Base-by-base conservation (phyloP, 495 filamentous ascomycete genomes). In the Hypoxylon lienhwacheense region DNA sequence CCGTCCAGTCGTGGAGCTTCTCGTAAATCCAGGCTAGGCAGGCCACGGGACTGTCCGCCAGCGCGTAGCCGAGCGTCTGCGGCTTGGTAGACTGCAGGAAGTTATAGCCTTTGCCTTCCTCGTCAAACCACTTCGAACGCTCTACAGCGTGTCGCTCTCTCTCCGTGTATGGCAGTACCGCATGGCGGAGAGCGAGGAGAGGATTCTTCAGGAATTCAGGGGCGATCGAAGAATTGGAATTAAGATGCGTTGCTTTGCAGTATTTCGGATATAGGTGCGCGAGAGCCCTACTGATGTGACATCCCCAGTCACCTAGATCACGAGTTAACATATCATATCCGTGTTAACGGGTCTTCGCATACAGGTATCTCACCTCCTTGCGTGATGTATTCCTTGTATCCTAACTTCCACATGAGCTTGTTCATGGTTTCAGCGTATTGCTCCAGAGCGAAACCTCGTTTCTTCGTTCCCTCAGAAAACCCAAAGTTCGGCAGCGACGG, bases 401-500 rank as follows among this genome's bases (percentile, higher is more conserved):
- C 84, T 8, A 89, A 75, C 33, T 75, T 70, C 7, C 77, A 53
- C 86, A 89, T 89, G 1, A 89, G 76, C 32, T 81, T 80, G 59
- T 89, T 75, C 53, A 77, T 69, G 2, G 70, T 69, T 59, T 82
- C 78, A 1, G 82, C 86, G 58, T 87, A 82, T 47, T 88, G 78
- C 14, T 66, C 66, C 12, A 82, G 59, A 1, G 70, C 75, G 50
- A 89, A 89, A 0, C 83, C 83, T 11, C 72, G 71, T 28, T 70
- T 69, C 32, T 70, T 73, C 1, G 77, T 65, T 0, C 73, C 75
- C 15, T 76, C 68, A 1, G 77, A 82, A 67, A 88, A 89, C 25
- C 82, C 85, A 65, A 83, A 88, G 47, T 86, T 85, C 0, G 83
- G 83, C 43, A 88, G 68, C 3, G 82, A 85, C 0, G 86, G 86